Base-by-base conservation (phyloP, 2,329 filamentous ascomycete species). In the Fusarium duplospermum region DNA sequence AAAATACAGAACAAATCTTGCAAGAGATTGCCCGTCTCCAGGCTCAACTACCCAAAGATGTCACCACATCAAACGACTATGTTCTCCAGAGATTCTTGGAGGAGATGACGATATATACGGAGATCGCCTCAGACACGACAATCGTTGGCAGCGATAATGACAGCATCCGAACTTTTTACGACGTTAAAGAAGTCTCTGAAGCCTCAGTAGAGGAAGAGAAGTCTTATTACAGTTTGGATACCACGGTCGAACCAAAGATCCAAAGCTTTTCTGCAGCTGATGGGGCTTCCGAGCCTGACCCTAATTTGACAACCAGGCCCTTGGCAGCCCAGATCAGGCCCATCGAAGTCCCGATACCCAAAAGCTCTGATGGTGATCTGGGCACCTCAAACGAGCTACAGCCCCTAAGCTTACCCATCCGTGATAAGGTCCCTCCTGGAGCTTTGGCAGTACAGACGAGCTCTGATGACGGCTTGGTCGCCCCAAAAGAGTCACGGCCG, bases 61-160 rank as follows among this genome's bases (percentile, higher is more conserved):
- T 64, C 2, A 1, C 38, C 5, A 50, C 58, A 0, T 22, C 42
- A 0, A 73, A 73, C 13, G 67, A 71, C 1, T 66, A 18, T 4
- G 47, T 69, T 18, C n/a, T 74, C 0, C 71, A 73, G 6, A 31
- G 3, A 2, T 74, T 71, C 2, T 33, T 73, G 0, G 67, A 74
- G 10, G 64, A 74, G 0, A 71, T 73, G 71, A 63, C 60, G 4
- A 57, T 31, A 1, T 69, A 71, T 36, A 73, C 71, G 0, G 64
- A 73, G 35, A 7, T 31, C 18, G 56, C 50, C 1, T 9, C 71
- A 0, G 67, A 69, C 8, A 29, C 1, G 10, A 11, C 1, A 7
- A 47, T 42, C 4, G 11, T 24, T 0, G 56, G 16, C 4, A 62
- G 36, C 3, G 63, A 61, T 0, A 14, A 45, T 22, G 31, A n/a